Conservation (phyloP, 768 basidiomycete genomes). For the Kwoniella shandongensis region DNA sequence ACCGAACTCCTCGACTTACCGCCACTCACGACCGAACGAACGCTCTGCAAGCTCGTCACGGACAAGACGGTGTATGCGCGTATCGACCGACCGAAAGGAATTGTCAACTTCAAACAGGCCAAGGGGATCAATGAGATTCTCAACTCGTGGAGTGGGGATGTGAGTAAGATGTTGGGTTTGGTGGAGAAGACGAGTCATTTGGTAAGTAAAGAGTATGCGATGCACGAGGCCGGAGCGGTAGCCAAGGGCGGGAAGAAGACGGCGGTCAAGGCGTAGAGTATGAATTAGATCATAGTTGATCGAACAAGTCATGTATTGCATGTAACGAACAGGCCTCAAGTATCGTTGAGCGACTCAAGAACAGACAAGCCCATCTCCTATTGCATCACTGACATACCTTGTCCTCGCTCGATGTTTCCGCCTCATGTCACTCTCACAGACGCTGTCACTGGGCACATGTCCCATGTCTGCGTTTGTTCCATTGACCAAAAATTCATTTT, state of each 20-base stretch:
- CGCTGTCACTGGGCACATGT: too few species aligned
- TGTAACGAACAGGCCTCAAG: too few species aligned
- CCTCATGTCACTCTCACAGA: too few species aligned
- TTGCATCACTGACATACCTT: too few species aligned
- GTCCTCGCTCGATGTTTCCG: too few species aligned
- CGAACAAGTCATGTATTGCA: too few species aligned
- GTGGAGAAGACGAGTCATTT: slow-evolving; percentile 91
- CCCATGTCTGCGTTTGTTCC: too few species aligned
- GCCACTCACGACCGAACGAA: slow-evolving; percentile 77
- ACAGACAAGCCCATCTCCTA: too few species aligned
- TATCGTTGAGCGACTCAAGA: too few species aligned
- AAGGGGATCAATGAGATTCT: slow-evolving; percentile 85
- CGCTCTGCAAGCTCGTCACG: slow-evolving; percentile 83
- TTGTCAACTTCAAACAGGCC: slow-evolving; percentile 82
- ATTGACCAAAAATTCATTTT: too few species aligned
- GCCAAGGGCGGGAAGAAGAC: slow-evolving; percentile 24
- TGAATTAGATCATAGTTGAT: too few species aligned
- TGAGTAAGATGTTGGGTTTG: slow-evolving; percentile 83
- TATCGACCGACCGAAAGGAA: slow-evolving; percentile 84
- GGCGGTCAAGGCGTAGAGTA: slow-evolving; percentile 18
- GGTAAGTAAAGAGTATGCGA: slow-evolving; percentile 55
- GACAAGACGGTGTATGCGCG: slow-evolving; percentile 91
- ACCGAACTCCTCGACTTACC: slow-evolving; percentile 84
- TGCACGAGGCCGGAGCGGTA: slow-evolving; percentile 28
- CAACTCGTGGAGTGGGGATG: slow-evolving; percentile 98